Conservation (phyloP, 129 eudicot species). For the Silybum marianum region DNA sequence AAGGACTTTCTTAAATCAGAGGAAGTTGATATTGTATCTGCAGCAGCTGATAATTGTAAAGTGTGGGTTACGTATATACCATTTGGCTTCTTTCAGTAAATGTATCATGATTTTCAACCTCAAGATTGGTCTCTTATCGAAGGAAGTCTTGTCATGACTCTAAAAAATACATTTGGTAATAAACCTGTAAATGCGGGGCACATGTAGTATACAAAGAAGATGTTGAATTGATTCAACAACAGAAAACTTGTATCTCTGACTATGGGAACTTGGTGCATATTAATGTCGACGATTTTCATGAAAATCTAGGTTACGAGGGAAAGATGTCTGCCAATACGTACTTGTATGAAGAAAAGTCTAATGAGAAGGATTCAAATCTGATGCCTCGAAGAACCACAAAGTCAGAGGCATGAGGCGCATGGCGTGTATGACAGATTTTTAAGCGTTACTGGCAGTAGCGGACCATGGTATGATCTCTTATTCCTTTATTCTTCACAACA, state of each 20-base stretch:
- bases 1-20: neutral
- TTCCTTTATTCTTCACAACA: neutral
- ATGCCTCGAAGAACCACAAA: neutral
- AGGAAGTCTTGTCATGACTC: slow-evolving; percentile 15
- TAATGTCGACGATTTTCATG: neutral
- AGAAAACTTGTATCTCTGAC: slow-evolving; percentile 6
- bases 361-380: slow-evolving; percentile 9
- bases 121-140: slow-evolving; percentile 21
- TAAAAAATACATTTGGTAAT: neutral
- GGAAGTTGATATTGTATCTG: neutral
- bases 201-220: slow-evolving; percentile 11
- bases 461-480: neutral
- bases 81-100: slow-evolving; percentile 5
- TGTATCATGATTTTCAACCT: slow-evolving; percentile 14
- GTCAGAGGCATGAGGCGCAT: no score
- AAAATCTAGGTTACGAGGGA: neutral
- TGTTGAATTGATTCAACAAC: neutral
- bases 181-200: slow-evolving; percentile 13
- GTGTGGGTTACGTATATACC: neutral
- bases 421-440: neutral
- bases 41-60: neutral
- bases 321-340: neutral
- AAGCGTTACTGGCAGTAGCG: neutral
- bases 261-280: slow-evolving; percentile 22
- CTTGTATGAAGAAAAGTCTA: slow-evolving; percentile 18